Base-by-base conservation (phyloP, 2,329 filamentous ascomycete species). In the Calonectria pteridis region DNA sequence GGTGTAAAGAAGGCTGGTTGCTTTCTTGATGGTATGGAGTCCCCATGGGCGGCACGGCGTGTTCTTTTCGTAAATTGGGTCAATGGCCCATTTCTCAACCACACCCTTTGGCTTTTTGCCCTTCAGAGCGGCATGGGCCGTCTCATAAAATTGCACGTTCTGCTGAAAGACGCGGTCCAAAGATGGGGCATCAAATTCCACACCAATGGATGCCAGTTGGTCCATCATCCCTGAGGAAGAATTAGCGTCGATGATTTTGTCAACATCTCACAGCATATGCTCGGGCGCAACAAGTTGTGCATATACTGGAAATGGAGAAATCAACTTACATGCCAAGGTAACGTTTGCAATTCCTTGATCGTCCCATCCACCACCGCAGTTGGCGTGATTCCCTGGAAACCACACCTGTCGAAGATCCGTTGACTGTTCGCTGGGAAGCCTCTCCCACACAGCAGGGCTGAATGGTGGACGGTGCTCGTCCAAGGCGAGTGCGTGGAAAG, bases 301-400 rank as follows among this genome's bases (percentile, higher is more conserved):
- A 14, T 18, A 37, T 14, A 6, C 49, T 4, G 7, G 6, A 13
- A 16, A 29, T 10, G 23, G 26, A 10, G 33, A 6, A 18, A 20
- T 46, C n/a, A n/a, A 78, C 85, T 77, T 77, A 86, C 85, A 87
- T 23, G 84, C 81, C 59, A 87, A 80, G 28, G 83, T 83, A 20
- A 83, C 81, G 67, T 87, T 84, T 4, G 85, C 81, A 26, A 86
- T 83, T 55, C 87, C 87, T 73, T 89, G 85, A 62, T 90, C 88
- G 6, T 83, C 81, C 90, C 90, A 93, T 2, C 93, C 93, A 37
- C 93, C 93, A 6, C 93, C 93, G 59, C 94, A 91, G 77, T 94
- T 93, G 14, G 88, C 91, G 80, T 95, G 94, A 64, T 89, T 91
- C 9, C 93, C 93, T 0, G 93, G 91, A 78, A 95, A 95, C 91